Base-by-base conservation (phyloP, 1,284 basidiomycete genomes). In the Ustilago sp. region DNA sequence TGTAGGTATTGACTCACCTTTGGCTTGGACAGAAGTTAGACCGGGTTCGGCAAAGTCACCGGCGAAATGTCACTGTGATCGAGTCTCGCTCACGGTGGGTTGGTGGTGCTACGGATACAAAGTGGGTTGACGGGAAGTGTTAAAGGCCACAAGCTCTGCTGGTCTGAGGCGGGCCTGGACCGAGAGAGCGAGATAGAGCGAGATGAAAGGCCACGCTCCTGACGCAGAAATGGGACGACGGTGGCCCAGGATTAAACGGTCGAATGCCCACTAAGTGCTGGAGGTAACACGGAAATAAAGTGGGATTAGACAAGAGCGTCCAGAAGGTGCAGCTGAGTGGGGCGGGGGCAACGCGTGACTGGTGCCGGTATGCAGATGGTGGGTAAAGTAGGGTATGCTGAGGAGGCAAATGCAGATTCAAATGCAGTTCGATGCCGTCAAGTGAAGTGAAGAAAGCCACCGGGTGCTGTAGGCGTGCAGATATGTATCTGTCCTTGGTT, bases 1-100 rank as follows among this genome's bases (percentile, higher is more conserved):
- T 45, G 34, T 59, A 54, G 41, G 53, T 52, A 67, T 60, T 28
- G 23, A 34, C 59, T 59, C 23, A 41, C 39, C 35, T 28, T 28
- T 23, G 41, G 35, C 6, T 28, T 19, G 48, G 34, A 53, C 38
- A 48, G 28, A 32, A n/a, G 36, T 38, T 57, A 38, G 43, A 45
- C 19, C 43, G 43, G 50, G 45, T 51, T 31, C n/a, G 31, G 45
- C 8, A 4, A 19, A 17, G 52, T 31, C 31, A 58, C 28, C 39
- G 19, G 47, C 34, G 39, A 9, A 32, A 38, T 31, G 35, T n/a
- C 34, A n/a, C 32, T 19, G 28, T 17, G 39, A 55, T 58, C 55
- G 51, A 45, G 43, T 11, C n/a, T 19, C 43, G 43, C 59, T 28
- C 23, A 61, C 59, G 68, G 56, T 66, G 63, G 63, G 68, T 66